Evolutionary conservation across 2,329 filamentous ascomycete species (phyloP), one percentile per base, ranked within the genome.

Genomic region (Exserohilum rostratum): DNA sequence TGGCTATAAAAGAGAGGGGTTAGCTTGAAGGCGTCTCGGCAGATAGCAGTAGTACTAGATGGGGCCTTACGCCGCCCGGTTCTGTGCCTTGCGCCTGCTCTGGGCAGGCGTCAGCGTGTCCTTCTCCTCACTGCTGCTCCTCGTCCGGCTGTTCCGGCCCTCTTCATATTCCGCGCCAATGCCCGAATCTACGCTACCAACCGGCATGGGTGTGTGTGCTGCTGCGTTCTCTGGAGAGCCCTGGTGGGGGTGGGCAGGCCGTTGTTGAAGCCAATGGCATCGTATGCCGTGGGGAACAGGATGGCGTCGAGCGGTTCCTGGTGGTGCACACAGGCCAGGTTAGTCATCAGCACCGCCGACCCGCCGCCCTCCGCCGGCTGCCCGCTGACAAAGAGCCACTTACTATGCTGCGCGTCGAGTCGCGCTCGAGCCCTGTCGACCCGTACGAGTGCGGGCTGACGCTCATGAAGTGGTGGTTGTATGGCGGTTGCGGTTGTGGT

Each of bases 71-170:
- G 88, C 88, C 74, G 87, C 87, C 67, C 88, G 77, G 62, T 90
- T 90, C 69, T 90, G 88, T 44, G 85, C 87, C 73, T 90, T 90
- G 61, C 88, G 80, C 61, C 78, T 66, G 65, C 85, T 84, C 66
- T 80, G 79, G 44, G 77, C 78, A 22, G 78, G 77, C 48, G 79
- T 82, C 45, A 80, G 66, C 30, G 59, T 65, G 38, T 80, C 77
- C 63, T 79, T 79, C 65, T 80, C 78, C 57, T 80, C 79, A 57
- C 77, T 80, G 62, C 78, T 79, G 57, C 77, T 76, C 29, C 77
- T 64, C 33, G 75, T 69, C 63, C 66, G 46, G 69, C 62, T 63
- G 38, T 46, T 53, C 53, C 66, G 64, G 53, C 59, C 58, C 47
- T 74, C 71, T 25, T 77, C 77, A 44, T 77, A 55, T 10, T 79